phyloP scores from a whole-genome alignment of 495 filamentous ascomycete genomes.

The Penicillium desertorum region DNA sequence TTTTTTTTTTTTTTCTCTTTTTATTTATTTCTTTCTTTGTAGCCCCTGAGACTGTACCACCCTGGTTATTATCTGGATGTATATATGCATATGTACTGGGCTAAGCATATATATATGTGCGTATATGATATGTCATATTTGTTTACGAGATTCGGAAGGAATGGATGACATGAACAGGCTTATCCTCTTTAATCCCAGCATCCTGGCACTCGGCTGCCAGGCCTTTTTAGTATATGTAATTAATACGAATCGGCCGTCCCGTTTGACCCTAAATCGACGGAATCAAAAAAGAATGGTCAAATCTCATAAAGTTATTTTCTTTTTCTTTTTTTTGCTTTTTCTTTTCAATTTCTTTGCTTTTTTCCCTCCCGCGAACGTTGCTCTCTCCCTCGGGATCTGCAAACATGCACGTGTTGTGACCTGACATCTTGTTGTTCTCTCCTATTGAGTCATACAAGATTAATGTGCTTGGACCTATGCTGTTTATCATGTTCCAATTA shows the following conservation, averaged over 20 bases:
- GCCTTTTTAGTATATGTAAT: slow-evolving; percentile 3
- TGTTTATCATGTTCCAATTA: not conserved
- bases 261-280: slow-evolving; percentile 2
- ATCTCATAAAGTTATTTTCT: slow-evolving; percentile 10
- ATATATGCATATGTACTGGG: not conserved
- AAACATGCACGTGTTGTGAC: slow-evolving; percentile 31
- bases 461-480: slow-evolving; percentile 2
- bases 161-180: slow-evolving; percentile 15
- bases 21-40: not conserved
- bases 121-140: not conserved
- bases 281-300: not conserved
- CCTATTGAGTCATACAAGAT: slow-evolving; percentile 16
- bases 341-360: slow-evolving; percentile 13
- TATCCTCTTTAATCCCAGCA: slow-evolving; percentile 15
- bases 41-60: slow-evolving; percentile 2
- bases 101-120: not conserved
- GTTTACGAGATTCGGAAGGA: not conserved
- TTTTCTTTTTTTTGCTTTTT: slow-evolving; percentile 10
- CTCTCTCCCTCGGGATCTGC: slow-evolving; percentile 29
- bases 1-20: not conserved
- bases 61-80: not conserved
- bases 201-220: slow-evolving; percentile 13
- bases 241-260: slow-evolving; percentile 18
- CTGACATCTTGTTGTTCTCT: slow-evolving; percentile 11
- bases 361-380: slow-evolving; percentile 8